Evolutionary conservation across 2,329 filamentous ascomycete genomes (phyloP), one percentile per base, ranked within the genome.

Genomic region (Incumbomyces lentus): DNA sequence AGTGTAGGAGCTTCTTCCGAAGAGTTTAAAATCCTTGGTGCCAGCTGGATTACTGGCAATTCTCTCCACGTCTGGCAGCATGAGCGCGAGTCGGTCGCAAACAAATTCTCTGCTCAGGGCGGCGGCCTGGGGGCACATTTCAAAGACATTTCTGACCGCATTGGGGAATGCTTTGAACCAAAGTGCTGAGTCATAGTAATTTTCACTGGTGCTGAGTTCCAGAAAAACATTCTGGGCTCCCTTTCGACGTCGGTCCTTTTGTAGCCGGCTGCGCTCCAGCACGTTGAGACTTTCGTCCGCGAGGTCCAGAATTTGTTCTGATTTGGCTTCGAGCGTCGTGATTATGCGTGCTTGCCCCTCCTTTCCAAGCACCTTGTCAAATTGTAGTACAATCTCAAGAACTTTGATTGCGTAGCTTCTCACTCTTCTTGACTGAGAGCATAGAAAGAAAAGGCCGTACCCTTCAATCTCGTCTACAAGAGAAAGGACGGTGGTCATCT

Each of bases 161-260:
- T 95, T 96, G 2, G 92, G 93, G 59, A 98, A 98, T 14, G 96
- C 83, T 60, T 96, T 98, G 68, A 92, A 93, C 92, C 92, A 98
- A 11, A 98, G 69, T 0, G 89, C 94, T 2, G 87, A 83, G 61
- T 98, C 92, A 59, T 96, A 95, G 1, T 88, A 87, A 19, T 92
- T 81, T 56, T 96, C 92, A 65, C 92, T 96, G 56, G 87, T 90
- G 65, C 92, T 96, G 18, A 98, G 76, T 61, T 96, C 90, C 30
- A 96, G 84, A 14, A 98, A 70, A 2, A 87, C 90, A 52, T 86
- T 89, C 57, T 89, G 82, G 38, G 82, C 81, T 56, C 87, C 86
- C 59, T 81, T 86, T 60, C 84, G 87, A 55, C 88, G 82, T 64
- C 95, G 82, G 7, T 90, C 90, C 52, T 92, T 82, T 59, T 96